Conservation (phyloP, 2,329 filamentous ascomycete species). For the Fusarium nurragi region DNA sequence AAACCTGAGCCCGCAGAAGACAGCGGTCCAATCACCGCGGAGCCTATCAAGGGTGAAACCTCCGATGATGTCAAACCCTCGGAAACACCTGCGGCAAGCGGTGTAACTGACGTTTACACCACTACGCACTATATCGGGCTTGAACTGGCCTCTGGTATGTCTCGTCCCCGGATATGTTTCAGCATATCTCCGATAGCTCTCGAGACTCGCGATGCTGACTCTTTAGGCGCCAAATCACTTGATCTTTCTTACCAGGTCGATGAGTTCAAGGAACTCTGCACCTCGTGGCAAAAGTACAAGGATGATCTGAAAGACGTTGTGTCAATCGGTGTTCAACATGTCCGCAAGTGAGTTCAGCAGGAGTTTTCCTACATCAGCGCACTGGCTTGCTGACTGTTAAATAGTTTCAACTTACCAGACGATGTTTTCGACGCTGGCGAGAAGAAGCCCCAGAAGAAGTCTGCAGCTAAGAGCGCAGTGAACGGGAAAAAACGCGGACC, state of each 20-base stretch:
- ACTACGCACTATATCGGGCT: constrained; percentile 95
- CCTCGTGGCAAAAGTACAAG: constrained; percentile 78
- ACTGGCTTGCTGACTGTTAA: constrained; percentile 18
- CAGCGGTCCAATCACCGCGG: constrained; percentile 39
- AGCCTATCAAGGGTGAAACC: constrained; percentile 20
- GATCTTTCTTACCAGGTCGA: constrained; percentile 84
- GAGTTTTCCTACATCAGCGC: neutral
- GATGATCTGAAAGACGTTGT: constrained; percentile 68
- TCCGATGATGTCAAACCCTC: constrained; percentile 10
- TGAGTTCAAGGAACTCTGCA: constrained; percentile 87
- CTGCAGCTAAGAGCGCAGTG: constrained; percentile 50
- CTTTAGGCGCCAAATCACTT: constrained; percentile 71
- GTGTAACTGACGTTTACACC: constrained; percentile 72
- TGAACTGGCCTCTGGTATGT: constrained; percentile 77
- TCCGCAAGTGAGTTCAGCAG: constrained; percentile 75
- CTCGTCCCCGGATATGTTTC: neutral
- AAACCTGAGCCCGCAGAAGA: constrained; percentile 43
- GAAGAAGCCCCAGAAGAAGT: constrained; percentile 71
- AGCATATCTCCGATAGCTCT: neutral
- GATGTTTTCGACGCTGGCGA: constrained; percentile 90
- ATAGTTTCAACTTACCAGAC: constrained; percentile 84
- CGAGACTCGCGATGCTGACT: constrained; percentile 45
- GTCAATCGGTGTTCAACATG: constrained; percentile 82
- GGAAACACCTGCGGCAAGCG: constrained; percentile 12
- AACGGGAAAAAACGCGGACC: constrained; percentile 60